Conservation (phyloP, 2,329 filamentous ascomycete species). For the Alternaria sp. region DNA sequence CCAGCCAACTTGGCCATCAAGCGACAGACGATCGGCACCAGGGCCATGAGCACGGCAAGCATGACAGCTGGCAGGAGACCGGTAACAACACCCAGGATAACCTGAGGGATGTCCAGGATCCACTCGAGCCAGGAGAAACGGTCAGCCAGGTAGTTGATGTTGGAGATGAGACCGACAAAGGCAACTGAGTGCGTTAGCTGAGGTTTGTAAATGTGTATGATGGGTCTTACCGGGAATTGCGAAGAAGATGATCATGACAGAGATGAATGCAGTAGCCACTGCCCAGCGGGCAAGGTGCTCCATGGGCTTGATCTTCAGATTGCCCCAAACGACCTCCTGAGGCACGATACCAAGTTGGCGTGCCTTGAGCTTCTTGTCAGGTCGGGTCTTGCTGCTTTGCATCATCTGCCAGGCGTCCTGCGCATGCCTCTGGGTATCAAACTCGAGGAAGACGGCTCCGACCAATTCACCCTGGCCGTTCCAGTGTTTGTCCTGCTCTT, state of each 20-base stretch:
- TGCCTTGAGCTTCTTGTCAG: slow-evolving; percentile 46
- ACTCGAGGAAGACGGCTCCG: slow-evolving; percentile 86
- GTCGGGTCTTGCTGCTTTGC: slow-evolving; percentile 43
- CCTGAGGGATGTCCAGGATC: slow-evolving; percentile 50
- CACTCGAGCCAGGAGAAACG: slow-evolving; percentile 50
- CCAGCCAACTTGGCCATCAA: slow-evolving; percentile 47
- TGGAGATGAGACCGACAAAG: slow-evolving; percentile 53
- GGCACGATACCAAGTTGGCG: slow-evolving; percentile 53
- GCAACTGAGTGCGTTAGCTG: slow-evolving; percentile 41
- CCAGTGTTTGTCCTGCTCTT: slow-evolving; percentile 70
- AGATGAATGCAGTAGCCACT: slow-evolving; percentile 48
- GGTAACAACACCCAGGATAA: slow-evolving; percentile 54
- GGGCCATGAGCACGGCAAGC: slow-evolving; percentile 52
- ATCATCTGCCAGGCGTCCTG: slow-evolving; percentile 81
- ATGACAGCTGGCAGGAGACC: slow-evolving; percentile 53
- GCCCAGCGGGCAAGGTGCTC: slow-evolving; percentile 41
- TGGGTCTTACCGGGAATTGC: slow-evolving; percentile 45
- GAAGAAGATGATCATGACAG: slow-evolving; percentile 54
- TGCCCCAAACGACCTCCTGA: slow-evolving; percentile 56
- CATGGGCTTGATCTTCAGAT: slow-evolving; percentile 48
- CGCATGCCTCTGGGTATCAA: slow-evolving; percentile 79
- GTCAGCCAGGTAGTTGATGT: slow-evolving; percentile 52
- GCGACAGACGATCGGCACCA: slow-evolving; percentile 53
- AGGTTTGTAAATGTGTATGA: not conserved
- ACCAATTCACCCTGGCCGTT: slow-evolving; percentile 70